phyloP scores from a whole-genome alignment of 2,329 filamentous ascomycete species.

The Didymella pinodella region DNA sequence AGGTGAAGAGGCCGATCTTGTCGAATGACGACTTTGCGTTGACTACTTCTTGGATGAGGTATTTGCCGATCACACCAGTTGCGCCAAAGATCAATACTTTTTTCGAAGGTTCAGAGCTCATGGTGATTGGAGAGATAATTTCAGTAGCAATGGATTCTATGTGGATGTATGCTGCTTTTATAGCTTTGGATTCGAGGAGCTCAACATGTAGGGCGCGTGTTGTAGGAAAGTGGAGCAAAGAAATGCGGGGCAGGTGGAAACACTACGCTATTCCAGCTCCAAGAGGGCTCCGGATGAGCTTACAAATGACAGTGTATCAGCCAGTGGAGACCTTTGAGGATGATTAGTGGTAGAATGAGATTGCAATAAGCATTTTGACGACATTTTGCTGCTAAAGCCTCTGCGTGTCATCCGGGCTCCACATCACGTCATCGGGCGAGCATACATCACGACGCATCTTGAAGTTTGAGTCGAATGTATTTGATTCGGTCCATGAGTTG shows the following conservation, averaged over 20 bases:
- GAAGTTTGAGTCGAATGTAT: conserved; percentile 1
- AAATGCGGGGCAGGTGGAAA: conserved; percentile 8
- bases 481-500: conserved; percentile 20
- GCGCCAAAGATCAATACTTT: conserved; percentile 63
- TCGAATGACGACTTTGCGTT: conserved; percentile 56
- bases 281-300: not conserved
- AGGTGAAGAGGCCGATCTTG: conserved; percentile 65
- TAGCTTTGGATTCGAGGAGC: not conserved
- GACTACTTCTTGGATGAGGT: conserved; percentile 61
- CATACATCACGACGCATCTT: not conserved
- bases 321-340: not conserved
- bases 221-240: not conserved
- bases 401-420: conserved; percentile 1
- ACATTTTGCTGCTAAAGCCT: not conserved
- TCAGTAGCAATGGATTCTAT: not conserved
- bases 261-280: not conserved
- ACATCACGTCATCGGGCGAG: conserved; percentile 5
- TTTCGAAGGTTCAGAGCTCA: conserved; percentile 32
- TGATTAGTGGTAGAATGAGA: too few species aligned
- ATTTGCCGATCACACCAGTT: conserved; percentile 61
- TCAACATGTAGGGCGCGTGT: conserved; percentile 17
- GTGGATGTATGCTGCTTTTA: not conserved
- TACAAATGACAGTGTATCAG: not conserved
- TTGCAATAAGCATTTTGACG: too few species aligned
- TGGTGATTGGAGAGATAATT: not conserved